These are phyloP conservation scores for Madurella mycetomatis DNA, from an alignment of 2,329 filamentous ascomycete species.

Conservation along the genomic window DNA sequence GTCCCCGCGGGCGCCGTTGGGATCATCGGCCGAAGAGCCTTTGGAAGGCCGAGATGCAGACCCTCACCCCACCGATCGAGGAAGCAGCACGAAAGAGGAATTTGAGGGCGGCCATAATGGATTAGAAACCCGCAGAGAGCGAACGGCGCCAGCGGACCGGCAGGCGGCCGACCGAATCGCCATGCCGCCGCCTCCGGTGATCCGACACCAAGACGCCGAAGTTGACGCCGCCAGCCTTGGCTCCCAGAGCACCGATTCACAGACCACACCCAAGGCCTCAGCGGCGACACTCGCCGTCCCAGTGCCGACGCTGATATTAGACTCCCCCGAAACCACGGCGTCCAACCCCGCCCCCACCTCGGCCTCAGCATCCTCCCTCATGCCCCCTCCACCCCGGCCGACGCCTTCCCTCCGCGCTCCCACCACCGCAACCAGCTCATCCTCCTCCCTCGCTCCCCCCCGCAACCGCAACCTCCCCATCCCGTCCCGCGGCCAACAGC, in stretches of 20 bases:
- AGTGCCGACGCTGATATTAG: constrained; percentile 41
- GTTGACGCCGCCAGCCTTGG: constrained; percentile 14
- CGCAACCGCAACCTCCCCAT: constrained; percentile 25
- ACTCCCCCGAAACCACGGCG: constrained; percentile 25
- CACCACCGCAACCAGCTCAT: constrained; percentile 14
- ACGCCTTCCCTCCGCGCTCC: constrained; percentile 14
- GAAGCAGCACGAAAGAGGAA: background rate
- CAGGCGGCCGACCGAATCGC: constrained; percentile 7
- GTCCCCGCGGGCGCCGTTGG: constrained; percentile 19
- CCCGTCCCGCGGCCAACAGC: constrained; percentile 8
- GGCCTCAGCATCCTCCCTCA: constrained; percentile 19
- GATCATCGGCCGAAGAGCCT: constrained; percentile 10
- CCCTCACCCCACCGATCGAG: constrained; percentile 13
- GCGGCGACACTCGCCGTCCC: constrained; percentile 26
- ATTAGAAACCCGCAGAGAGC: background rate
- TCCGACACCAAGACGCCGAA: constrained; percentile 15
- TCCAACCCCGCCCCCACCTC: constrained; percentile 7
- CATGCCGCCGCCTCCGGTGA: constrained; percentile 17
- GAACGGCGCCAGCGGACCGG: background rate
- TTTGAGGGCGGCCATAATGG: background rate
- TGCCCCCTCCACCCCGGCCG: constrained; percentile 31
- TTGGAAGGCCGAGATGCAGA: background rate
- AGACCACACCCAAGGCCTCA: constrained; percentile 50
- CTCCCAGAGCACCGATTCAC: constrained; percentile 27
- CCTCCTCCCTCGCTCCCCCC: constrained; percentile 4